A percentile compares a stretch with the other conserved stretches of the same genome.
Conservation (phyloP, 2,329 filamentous ascomycete species). For the Xenosphaeropsis pyriputrescens region DNA sequence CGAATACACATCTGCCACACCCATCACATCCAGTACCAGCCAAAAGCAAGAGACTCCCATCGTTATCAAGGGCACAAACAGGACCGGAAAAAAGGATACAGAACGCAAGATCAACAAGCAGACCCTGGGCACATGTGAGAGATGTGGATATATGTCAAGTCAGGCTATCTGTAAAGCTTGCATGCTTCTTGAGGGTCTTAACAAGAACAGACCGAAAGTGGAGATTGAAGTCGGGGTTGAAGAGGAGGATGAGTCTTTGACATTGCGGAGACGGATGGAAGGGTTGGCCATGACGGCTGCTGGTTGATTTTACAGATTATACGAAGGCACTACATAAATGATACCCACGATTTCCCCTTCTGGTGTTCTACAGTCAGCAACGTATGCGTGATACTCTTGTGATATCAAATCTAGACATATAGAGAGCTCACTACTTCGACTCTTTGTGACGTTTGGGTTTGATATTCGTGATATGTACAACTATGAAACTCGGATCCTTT, state of each 20-base stretch:
- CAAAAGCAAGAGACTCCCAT: conserved; percentile 14
- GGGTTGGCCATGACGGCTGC: conserved; percentile 16
- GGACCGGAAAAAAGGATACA: conserved; percentile 11
- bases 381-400: no score
- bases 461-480: no score
- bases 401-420: no score
- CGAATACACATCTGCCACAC: conserved; percentile 36
- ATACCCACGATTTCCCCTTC: no score
- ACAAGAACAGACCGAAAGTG: conserved; percentile 59
- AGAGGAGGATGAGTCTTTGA: conserved; percentile 33
- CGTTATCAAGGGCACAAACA: conserved; percentile 3
- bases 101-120: conserved; percentile 37
- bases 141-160: conserved; percentile 91
- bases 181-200: conserved; percentile 74
- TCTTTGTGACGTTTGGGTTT: no score
- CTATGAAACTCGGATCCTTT: no score
- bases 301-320: no score
- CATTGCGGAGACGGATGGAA: conserved; percentile 33
- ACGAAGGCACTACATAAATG: no score
- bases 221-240: conserved; percentile 27
- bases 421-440: no score
- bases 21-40: conserved; percentile 6
- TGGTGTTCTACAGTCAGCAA: no score
- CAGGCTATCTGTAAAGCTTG: conserved; percentile 92
- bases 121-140: conserved; percentile 68